Evolutionary conservation across 257 asterid species (phyloP).

Genomic region (Coffea eugenioides): DNA sequence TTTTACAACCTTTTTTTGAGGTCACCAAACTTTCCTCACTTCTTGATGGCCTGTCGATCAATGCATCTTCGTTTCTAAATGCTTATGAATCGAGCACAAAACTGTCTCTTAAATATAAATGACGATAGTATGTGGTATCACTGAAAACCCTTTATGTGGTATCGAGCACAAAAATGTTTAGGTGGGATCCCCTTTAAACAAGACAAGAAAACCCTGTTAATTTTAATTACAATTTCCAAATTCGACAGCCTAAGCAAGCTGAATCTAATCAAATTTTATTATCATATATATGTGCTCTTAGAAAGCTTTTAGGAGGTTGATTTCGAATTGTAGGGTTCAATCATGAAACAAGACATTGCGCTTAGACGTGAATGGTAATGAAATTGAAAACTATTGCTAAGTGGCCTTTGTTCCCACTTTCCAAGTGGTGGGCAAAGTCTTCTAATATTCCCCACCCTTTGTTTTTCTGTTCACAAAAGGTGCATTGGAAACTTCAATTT

Average conservation of each 20-base stretch:
- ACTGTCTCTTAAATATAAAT: background rate
- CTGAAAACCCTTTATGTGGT: too few species aligned
- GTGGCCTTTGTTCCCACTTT: background rate
- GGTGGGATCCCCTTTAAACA: background rate
- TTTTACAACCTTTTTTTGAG: slow-evolving; percentile 4
- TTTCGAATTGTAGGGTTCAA: background rate
- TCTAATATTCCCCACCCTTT: too few species aligned
- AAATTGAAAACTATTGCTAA: background rate
- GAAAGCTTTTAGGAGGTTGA: background rate
- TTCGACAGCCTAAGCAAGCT: background rate
- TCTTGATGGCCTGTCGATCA: background rate
- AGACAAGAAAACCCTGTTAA: background rate
- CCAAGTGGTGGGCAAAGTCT: background rate
- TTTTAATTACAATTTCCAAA: background rate
- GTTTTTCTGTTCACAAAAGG: too few species aligned
- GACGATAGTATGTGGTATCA: background rate
- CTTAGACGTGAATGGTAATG: background rate
- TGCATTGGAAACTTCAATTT: too few species aligned
- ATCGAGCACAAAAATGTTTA: too few species aligned
- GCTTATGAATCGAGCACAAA: background rate
- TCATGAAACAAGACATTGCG: background rate
- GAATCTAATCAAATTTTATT: too few species aligned
- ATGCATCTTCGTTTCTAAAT: background rate
- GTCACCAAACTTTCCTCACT: slow-evolving; percentile 29
- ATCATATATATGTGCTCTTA: too few species aligned